A percentile compares a stretch with the other conserved stretches of the same genome.
Evolutionary conservation across 371 early-diverging fungal genomes (phyloP).

Genomic region (Rhizomucor pusillus): DNA sequence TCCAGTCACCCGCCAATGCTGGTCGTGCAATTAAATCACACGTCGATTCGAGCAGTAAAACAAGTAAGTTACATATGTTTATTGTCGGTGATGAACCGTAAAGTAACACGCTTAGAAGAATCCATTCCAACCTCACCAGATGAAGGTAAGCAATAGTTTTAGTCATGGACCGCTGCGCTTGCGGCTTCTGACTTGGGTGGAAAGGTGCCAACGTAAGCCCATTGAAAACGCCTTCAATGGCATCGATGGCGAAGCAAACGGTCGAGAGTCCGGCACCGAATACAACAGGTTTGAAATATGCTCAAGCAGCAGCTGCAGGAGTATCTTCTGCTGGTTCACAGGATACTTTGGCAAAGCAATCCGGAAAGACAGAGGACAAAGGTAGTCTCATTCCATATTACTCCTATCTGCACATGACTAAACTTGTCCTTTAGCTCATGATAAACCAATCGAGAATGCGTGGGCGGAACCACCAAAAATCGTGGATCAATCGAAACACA

Average conservation of each 20-base stretch:
- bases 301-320: constrained; percentile 32
- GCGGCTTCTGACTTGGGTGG: too few relatives aligned
- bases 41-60: constrained; percentile 6
- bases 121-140: not conserved
- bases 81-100: not conserved
- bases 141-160: constrained; percentile 1
- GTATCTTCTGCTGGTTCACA: constrained; percentile 6
- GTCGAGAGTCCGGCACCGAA: not conserved
- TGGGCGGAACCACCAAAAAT: constrained; percentile 33
- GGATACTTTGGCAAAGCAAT: constrained; percentile 7
- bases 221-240: constrained; percentile 8
- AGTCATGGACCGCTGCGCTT: not conserved
- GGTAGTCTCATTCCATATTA: constrained; percentile 2
- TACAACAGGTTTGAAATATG: constrained; percentile 25
- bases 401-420: not conserved
- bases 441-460: constrained; percentile 12
- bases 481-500: constrained; percentile 19
- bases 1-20: not conserved
- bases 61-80: constrained; percentile 4
- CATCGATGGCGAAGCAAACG: not conserved
- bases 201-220: constrained; percentile 2
- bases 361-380: constrained; percentile 6
- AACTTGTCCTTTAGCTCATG: not conserved
- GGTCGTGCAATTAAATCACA: constrained; percentile 1
- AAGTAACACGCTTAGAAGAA: constrained; percentile 4